Base-by-base conservation (phyloP, 2,329 filamentous ascomycete species). In the Achaetomium macrosporum region DNA sequence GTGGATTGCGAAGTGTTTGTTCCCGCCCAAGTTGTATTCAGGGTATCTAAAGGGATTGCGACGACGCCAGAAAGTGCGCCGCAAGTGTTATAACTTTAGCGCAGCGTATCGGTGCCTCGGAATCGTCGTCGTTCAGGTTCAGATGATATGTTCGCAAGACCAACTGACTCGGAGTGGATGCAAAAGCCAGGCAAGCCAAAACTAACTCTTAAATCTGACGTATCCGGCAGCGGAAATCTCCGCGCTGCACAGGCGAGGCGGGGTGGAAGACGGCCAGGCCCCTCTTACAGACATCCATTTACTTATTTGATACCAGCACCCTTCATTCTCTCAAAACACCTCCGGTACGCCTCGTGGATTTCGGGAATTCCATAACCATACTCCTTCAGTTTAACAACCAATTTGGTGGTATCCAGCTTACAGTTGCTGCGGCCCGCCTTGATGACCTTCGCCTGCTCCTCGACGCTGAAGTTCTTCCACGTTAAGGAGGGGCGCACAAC, bases 361-460 rank as follows among this genome's bases (percentile, higher is more conserved):
- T 85, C 81, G 8, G 80, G 79, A 29, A 86, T 71, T 57, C 76
- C 71, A 61, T 76, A 78, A 13, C 71, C 71, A 64, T 83, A 85
- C 68, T 82, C 76, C 62, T 72, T 73, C 53, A 85, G 72, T 71
- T 83, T 84, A 48, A 66, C 74, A 57, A 74, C 74, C 56, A 87
- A 70, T 70, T 85, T 86, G 17, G 74, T 76, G 13, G 77, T 78
- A 66, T 86, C 82, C 43, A 86, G 69, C 68, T 78, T 71, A 69
- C 83, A 87, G 69, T 86, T 87, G 66, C 78, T 83, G 53, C 83
- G 75, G 42, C 78, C 82, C 13, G 83, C 83, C 71, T 83, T 84
- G 69, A 86, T 81, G 39, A 86, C 79, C 70, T 81, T 81, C 61
- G 79, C 71, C 70, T 86, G 83, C 68, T 86, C 81, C 61, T 84